Evolutionary conservation across 2,329 filamentous ascomycete genomes (phyloP).

Genomic region (Penicillium sp.): DNA sequence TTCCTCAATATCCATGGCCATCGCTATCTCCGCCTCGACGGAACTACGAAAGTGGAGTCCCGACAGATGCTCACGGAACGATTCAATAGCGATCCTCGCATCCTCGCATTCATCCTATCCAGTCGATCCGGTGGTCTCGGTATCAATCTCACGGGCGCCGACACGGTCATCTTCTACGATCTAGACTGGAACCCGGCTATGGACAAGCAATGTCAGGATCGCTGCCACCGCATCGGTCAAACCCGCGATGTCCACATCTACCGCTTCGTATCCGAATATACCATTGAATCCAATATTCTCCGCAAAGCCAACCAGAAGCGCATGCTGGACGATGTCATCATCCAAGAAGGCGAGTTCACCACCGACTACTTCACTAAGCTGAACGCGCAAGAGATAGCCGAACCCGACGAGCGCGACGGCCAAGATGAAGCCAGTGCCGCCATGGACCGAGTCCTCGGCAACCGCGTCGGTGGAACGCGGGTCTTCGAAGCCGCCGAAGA

Average conservation of each 20-base stretch:
- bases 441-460: constrained; percentile 80
- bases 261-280: constrained; percentile 86
- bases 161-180: constrained; percentile 98
- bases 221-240: constrained; percentile 94
- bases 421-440: constrained; percentile 75
- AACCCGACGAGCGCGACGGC: constrained; percentile 57
- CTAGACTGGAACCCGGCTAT: constrained; percentile 99
- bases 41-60: constrained; percentile 93
- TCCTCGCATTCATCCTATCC: constrained; percentile 92
- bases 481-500: constrained; percentile 90
- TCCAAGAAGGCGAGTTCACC: constrained; percentile 96
- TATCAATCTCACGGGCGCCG: constrained; percentile 93
- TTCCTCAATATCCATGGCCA: constrained; percentile 98
- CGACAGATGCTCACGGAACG: constrained; percentile 92
- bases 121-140: constrained; percentile 91
- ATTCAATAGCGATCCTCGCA: constrained; percentile 92
- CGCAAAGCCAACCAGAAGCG: constrained; percentile 97
- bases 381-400: constrained; percentile 66
- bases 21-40: constrained; percentile 92
- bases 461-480: constrained; percentile 62
- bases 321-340: constrained; percentile 95
- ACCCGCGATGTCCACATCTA: constrained; percentile 98
- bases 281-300: constrained; percentile 96
- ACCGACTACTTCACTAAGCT: constrained; percentile 91
- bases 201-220: constrained; percentile 98